Evolutionary conservation across 768 basidiomycete species (phyloP), one percentile per base, ranked within the genome.

Genomic region (Kondoa malvinella): DNA sequence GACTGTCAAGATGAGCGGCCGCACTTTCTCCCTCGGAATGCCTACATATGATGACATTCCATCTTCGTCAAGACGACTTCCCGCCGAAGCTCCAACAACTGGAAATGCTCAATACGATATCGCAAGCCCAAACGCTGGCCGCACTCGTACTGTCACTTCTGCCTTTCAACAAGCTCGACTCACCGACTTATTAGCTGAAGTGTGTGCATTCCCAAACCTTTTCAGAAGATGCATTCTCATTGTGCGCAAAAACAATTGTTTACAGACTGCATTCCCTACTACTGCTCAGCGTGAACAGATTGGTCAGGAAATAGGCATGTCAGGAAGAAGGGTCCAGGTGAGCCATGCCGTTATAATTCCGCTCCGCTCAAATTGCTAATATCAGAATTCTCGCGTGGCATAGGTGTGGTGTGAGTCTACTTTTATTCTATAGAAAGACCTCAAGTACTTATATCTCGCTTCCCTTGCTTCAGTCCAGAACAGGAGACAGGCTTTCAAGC

Each of bases 181-280:
- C 8, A 8, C 12, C 21, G 40, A 50, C 21, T 21, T 50, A 21
- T 21, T 50, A 8, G 40, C 40, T 8, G 40, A 50, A 21, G 40
- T 50, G 12, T 50, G 40, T 50, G 40, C 58, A 14, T 31, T 59
- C 58, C 25, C 27, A 14, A 14, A 4, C 12, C 30, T 59, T 59
- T 31, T 31, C 27, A 29, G 58, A 59, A 25, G 58, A 25, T 4
- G 14, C 30, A 25, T 59, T 31, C 58, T 59, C 25, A 59, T 8
- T 4, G 30, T 56, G 50, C 50, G 25, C 4, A 31, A 31, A 59
- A 12, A 25, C 27, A 14, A 8, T 31, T 59, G 58, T 59, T 59
- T 59, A 16, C 61, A 63, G 61, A 63, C 61, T 16, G 29, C 61
- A 21, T 63, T 63, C 33, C 61, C 61, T 16, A 31, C 29, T 32